Conservation (phyloP, 129 eudicot genomes). For the Flaveria trinervia region DNA sequence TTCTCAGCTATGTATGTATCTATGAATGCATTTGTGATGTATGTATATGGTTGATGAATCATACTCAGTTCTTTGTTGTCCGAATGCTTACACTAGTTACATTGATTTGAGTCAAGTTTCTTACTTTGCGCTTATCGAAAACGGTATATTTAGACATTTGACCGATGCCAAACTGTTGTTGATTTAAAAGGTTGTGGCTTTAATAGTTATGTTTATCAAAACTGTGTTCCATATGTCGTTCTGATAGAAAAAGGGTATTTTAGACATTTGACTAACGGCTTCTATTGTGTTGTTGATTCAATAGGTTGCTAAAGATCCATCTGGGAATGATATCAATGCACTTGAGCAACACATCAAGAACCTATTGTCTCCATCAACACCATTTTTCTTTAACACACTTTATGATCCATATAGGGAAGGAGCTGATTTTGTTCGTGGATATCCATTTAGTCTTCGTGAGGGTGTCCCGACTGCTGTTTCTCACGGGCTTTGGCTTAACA, state of each 20-base stretch:
- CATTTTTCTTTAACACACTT: slow-evolving; percentile 12
- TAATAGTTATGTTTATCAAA: neutral
- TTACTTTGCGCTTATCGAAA: neutral
- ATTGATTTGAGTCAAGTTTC: neutral
- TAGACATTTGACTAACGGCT: neutral
- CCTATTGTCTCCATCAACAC: slow-evolving; percentile 45
- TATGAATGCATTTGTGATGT: neutral
- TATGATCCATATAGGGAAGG: slow-evolving; percentile 17
- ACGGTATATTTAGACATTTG: neutral
- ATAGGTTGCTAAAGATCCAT: slow-evolving; percentile 54
- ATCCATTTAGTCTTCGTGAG: slow-evolving; percentile 7
- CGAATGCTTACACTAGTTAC: neutral
- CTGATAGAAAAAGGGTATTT: neutral
- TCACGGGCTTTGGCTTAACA: slow-evolving; percentile 15
- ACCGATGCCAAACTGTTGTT: neutral
- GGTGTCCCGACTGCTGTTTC: slow-evolving; percentile 12
- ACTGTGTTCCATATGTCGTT: neutral
- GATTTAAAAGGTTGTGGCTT: neutral
- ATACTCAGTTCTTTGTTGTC: neutral
- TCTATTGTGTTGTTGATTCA: neutral
- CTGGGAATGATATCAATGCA: slow-evolving; percentile 54
- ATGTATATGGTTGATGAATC: neutral
- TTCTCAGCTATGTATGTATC: neutral
- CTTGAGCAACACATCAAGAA: slow-evolving; percentile 57
- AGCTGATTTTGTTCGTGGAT: slow-evolving; percentile 18